Percentiles rank a stretch among this genome's conserved stretches.
These are phyloP conservation scores for Corrigiola litoralis DNA, from an alignment of 179 eudicot species.

Conservation along the genomic window DNA sequence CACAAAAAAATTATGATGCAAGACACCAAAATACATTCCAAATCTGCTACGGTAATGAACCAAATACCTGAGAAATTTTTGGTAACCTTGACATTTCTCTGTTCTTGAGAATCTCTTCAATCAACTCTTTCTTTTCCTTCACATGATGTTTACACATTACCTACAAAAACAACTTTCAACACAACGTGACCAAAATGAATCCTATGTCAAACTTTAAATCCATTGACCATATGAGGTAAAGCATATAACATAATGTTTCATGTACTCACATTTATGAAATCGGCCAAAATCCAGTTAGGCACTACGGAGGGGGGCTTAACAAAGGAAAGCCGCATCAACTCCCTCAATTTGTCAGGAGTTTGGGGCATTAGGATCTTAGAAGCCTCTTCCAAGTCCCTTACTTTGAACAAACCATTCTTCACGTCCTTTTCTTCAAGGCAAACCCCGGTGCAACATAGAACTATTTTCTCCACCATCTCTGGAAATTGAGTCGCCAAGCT, in stretches of 20 bases:
- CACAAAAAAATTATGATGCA: too few species aligned
- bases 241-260: not conserved
- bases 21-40: too few species aligned
- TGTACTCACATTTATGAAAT: slow-evolving; percentile 45
- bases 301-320: slow-evolving; percentile 48
- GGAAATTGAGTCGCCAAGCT: slow-evolving; percentile 76
- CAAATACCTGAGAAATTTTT: slow-evolving; percentile 44
- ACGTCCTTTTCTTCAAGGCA: slow-evolving; percentile 84
- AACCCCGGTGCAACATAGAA: slow-evolving; percentile 72
- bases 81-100: slow-evolving; percentile 45
- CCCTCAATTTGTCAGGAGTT: slow-evolving; percentile 68
- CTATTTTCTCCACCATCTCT: slow-evolving; percentile 67
- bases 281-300: slow-evolving; percentile 48
- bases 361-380: slow-evolving; percentile 64
- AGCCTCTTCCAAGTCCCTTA: slow-evolving; percentile 71
- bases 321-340: slow-evolving; percentile 57
- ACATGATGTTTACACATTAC: slow-evolving; percentile 42
- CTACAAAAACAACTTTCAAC: slow-evolving; percentile 22
- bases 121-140: slow-evolving; percentile 48
- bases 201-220: not conserved
- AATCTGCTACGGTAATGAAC: not conserved
- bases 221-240: not conserved
- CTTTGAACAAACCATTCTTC: slow-evolving; percentile 59
- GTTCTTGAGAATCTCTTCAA: slow-evolving; percentile 38
- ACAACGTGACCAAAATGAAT: not conserved